Percentiles rank a stretch among this genome's conserved stretches.
These are phyloP conservation scores for Spirogloea muscicola DNA, from an alignment of 139 green algal genomes.

Conservation along the genomic window DNA sequence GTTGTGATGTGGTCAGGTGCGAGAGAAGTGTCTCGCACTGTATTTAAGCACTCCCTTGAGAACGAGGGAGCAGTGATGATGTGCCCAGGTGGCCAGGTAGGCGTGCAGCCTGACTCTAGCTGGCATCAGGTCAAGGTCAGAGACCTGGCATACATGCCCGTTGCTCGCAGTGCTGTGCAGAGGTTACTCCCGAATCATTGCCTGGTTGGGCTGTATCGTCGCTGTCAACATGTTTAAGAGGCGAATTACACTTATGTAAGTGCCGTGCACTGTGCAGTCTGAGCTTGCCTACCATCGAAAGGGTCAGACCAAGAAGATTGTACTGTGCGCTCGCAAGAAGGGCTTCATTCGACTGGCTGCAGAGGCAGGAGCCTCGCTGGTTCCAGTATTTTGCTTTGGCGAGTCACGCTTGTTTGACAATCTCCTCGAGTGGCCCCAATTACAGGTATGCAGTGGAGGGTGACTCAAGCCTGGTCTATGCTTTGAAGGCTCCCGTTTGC, in stretches of 20 bases:
- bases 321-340: slow-evolving; percentile 43
- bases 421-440: slow-evolving; percentile 32
- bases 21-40: slow-evolving; percentile 33
- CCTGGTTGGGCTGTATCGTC: background rate
- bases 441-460: slow-evolving; percentile 20
- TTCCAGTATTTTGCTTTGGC: slow-evolving; percentile 57
- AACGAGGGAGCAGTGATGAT: slow-evolving; percentile 27
- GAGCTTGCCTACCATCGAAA: slow-evolving; percentile 26
- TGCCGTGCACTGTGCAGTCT: slow-evolving; percentile 8
- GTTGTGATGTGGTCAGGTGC: slow-evolving; percentile 45
- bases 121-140: background rate
- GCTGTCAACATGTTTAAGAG: background rate
- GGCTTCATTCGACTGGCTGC: slow-evolving; percentile 53
- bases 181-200: background rate
- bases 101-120: too few relatives aligned
- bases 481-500: too few relatives aligned
- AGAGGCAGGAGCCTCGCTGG: slow-evolving; percentile 37
- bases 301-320: background rate
- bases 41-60: slow-evolving; percentile 24
- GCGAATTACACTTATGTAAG: background rate
- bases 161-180: background rate
- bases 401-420: slow-evolving; percentile 49
- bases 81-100: slow-evolving; percentile 37
- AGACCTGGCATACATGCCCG: background rate
- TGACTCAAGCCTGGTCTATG: too few relatives aligned